phyloP scores from a whole-genome alignment of 108 stramenopile genomes.

The Cyclostephanos invisitatus region DNA sequence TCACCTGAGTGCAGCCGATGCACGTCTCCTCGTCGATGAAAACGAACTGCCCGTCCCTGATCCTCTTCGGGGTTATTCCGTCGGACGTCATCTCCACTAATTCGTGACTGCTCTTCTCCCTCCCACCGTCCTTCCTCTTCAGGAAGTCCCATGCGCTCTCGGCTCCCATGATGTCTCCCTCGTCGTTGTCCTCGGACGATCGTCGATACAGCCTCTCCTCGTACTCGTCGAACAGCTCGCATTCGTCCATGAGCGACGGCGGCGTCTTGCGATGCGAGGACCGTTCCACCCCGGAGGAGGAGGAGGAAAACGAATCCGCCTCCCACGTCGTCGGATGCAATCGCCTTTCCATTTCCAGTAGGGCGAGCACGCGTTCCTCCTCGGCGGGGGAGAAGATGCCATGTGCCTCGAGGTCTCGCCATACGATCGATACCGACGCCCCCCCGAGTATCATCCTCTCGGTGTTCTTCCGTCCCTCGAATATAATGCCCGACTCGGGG shows the following conservation, averaged over 20 bases:
- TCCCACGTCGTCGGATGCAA: no score
- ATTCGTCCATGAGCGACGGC: conserved; percentile 65
- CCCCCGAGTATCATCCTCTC: conserved; percentile 27
- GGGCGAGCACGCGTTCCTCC: conserved; percentile 44
- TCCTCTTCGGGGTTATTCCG: conserved; percentile 57
- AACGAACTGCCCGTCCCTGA: conserved; percentile 81
- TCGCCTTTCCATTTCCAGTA: conserved; percentile 28
- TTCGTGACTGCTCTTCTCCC: conserved; percentile 69
- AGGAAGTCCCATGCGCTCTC: conserved; percentile 11
- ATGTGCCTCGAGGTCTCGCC: conserved; percentile 77
- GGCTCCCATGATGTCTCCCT: conserved; percentile 17
- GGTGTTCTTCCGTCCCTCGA: conserved; percentile 34
- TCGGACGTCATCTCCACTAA: conserved; percentile 63
- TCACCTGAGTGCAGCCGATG: conserved; percentile 73
- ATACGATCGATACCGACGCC: conserved; percentile 58
- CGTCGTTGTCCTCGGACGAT: conserved; percentile 14
- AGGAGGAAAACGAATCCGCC: neutral
- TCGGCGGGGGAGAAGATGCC: conserved; percentile 69
- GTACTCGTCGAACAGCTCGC: conserved; percentile 69
- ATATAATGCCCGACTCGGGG: conserved; percentile 12
- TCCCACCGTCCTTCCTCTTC: conserved; percentile 12
- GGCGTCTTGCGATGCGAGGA: neutral
- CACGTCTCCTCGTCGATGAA: conserved; percentile 90
- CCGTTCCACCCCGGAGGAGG: neutral
- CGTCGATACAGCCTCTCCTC: conserved; percentile 35